Evolutionary conservation across 129 eudicot genomes (phyloP).

Genomic region (Flaveria linearis): DNA sequence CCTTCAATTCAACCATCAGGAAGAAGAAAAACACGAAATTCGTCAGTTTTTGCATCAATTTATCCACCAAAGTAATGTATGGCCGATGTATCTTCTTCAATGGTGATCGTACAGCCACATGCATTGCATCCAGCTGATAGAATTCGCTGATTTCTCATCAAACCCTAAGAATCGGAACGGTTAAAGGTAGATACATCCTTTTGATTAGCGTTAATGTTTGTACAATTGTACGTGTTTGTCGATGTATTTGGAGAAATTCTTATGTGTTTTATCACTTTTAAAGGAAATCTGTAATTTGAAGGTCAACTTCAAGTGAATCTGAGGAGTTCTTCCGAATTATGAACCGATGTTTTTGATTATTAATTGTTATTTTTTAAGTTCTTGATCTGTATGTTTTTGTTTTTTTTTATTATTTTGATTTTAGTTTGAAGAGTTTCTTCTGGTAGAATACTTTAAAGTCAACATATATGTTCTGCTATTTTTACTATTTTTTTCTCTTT

Average conservation of each 20-base stretch:
- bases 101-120: slow-evolving; percentile 20
- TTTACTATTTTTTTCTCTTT: slow-evolving; percentile 19
- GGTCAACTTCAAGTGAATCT: slow-evolving; percentile 38
- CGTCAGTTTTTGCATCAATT: slow-evolving; percentile 13
- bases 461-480: not conserved
- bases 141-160: not conserved
- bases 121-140: slow-evolving; percentile 28
- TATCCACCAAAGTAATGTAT: slow-evolving; percentile 23
- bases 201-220: not conserved
- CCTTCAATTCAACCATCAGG: not conserved
- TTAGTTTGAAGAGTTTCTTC: slow-evolving; percentile 6
- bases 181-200: slow-evolving; percentile 11
- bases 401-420: not conserved
- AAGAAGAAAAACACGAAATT: slow-evolving; percentile 24
- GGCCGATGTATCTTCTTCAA: slow-evolving; percentile 19
- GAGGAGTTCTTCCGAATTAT: not conserved
- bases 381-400: not conserved
- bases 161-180: slow-evolving; percentile 23
- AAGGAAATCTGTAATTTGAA: not conserved
- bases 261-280: not conserved
- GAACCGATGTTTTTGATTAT: not conserved
- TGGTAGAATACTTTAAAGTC: not conserved
- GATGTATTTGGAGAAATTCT: not conserved
- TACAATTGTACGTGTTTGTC: not conserved
- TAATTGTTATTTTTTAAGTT: not conserved